Base-by-base conservation (phyloP, 164 flowering plant genomes). In the Hamamelis virginiana region DNA sequence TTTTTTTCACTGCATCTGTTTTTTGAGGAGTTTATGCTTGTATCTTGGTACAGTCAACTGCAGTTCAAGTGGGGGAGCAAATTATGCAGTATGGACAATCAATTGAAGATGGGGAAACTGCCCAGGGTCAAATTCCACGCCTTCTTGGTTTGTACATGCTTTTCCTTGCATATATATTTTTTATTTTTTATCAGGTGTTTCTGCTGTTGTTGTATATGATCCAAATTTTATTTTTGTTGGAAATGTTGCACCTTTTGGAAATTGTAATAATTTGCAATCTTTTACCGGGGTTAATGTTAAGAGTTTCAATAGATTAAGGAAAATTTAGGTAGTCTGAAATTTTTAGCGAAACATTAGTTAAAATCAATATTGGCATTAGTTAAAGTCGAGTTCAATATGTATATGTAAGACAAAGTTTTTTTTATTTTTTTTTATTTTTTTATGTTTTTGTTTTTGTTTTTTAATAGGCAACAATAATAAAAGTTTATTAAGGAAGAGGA, bases 51-150 rank as follows among this genome's bases (percentile, higher is more conserved):
- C 80, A 95, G 99, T 79, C 94, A 51, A 82, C 89, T 66, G 93
- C 98, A 64, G 95, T 84, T 68, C 86, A 90, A 72, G 85, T 92
- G 6, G 96, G 96, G 70, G 97, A 88, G 79, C 82, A 73, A 51
- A 82, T 90, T 62, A 96, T 96, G 99, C 85, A 82, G 66, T 85
- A 89, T 78, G 99, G 99, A 16, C 83, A 82, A 75, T 88, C 92
- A 59, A 88, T 96, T 77, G 96, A 81, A 80, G 97, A 90, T 60
- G 75, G 64, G 21, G 90, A 85, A 63, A 75, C 63, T 72, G 53
- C 60, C 38, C 84, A 70, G 67, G 98, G 94, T 62, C 95, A 90
- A 76, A 89, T 96, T 83, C 92, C 98, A 22, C 89, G 92, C 45
- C 96, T 96, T 80, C 89, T 96, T 68, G 99, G 98, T 96, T 4